phyloP scores from a whole-genome alignment of 139 green algal species.

The Chlorella sp. region DNA sequence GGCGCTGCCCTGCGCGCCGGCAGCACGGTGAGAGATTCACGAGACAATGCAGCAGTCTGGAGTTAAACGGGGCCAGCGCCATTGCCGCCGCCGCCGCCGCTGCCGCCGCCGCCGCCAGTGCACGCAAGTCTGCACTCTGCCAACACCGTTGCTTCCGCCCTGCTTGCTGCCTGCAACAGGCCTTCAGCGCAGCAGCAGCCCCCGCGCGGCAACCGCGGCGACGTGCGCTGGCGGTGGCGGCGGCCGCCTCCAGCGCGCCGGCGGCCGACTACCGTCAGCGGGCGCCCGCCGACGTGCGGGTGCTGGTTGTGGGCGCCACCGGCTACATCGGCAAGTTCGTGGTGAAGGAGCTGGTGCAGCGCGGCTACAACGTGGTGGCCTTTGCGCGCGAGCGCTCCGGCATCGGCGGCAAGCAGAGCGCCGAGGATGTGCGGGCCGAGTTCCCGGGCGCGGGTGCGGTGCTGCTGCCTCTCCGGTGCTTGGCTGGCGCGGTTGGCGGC shows the following conservation, averaged over 20 bases:
- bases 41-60: not conserved
- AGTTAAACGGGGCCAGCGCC: not conserved
- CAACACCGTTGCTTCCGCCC: no score
- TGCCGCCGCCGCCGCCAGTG: not conserved
- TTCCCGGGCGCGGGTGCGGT: slow-evolving; percentile 71
- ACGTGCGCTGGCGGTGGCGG: not conserved
- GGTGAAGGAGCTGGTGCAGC: slow-evolving; percentile 66
- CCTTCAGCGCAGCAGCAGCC: not conserved
- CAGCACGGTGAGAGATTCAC: not conserved
- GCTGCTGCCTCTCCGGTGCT: not conserved
- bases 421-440: slow-evolving; percentile 77
- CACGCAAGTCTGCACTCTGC: no score
- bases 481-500: no score
- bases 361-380: slow-evolving; percentile 83
- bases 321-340: slow-evolving; percentile 98
- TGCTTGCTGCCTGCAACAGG: not conserved
- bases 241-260: slow-evolving; percentile 8
- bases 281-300: slow-evolving; percentile 75
- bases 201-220: not conserved
- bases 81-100: not conserved
- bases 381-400: slow-evolving; percentile 90
- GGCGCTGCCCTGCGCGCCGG: not conserved
- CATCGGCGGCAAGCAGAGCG: slow-evolving; percentile 87
- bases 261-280: slow-evolving; percentile 64
- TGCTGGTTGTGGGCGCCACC: slow-evolving; percentile 94